These are phyloP conservation scores for Wickerhamomyces sp. DNA, from an alignment of 1,139 yeast species.

Conservation along the genomic window DNA sequence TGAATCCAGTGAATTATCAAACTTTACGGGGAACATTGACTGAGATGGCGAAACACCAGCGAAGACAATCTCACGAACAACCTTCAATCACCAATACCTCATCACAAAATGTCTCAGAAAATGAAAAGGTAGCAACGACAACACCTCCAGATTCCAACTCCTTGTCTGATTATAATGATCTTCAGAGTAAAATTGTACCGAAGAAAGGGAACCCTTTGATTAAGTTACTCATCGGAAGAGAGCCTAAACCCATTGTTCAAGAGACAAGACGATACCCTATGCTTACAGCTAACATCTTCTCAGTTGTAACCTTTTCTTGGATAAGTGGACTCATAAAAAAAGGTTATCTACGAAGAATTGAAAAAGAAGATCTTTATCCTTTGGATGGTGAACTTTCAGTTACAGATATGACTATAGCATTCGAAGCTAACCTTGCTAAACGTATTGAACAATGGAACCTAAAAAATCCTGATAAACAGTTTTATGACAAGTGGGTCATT, in stretches of 20 bases:
- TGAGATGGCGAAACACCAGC: no score
- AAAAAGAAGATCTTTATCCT: constrained; percentile 36
- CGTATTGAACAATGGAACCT: constrained; percentile 21
- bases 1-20: no score
- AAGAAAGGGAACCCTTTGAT: constrained; percentile 8
- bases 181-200: constrained; percentile 7
- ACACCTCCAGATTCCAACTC: neutral
- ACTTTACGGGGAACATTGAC: no score
- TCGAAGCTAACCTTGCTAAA: constrained; percentile 18
- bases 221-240: constrained; percentile 10
- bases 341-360: constrained; percentile 43
- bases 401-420: constrained; percentile 25
- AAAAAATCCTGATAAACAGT: constrained; percentile 21
- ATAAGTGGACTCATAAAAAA: constrained; percentile 33
- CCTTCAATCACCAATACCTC: neutral
- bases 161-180: neutral
- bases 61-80: no score
- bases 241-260: constrained; percentile 17
- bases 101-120: neutral
- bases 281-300: constrained; percentile 30
- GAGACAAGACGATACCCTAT: constrained; percentile 34
- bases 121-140: neutral
- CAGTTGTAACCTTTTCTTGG: constrained; percentile 37
- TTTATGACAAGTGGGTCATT: constrained; percentile 31
- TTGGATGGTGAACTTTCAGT: constrained; percentile 34